These are phyloP conservation scores for Trifolium repens DNA, from an alignment of 306 rosid species.

Conservation along the genomic window DNA sequence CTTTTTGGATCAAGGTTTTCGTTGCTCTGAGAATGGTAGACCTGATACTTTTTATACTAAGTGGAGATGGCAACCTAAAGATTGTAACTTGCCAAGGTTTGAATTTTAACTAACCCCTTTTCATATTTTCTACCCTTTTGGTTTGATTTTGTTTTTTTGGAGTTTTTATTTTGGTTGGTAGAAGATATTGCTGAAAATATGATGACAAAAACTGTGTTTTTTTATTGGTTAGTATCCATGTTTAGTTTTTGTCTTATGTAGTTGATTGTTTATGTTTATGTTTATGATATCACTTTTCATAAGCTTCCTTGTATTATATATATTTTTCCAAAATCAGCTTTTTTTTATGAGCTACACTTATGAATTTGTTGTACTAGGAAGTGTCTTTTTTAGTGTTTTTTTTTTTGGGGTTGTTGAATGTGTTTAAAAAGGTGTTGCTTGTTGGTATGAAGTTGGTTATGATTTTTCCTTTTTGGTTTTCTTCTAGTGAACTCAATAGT, in stretches of 20 bases:
- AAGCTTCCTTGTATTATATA: not conserved
- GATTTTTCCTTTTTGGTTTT: slow-evolving; percentile 17
- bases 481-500: slow-evolving; percentile 11
- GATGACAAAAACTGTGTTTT: not conserved
- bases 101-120: slow-evolving; percentile 1
- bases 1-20: slow-evolving; percentile 75
- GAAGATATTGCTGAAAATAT: slow-evolving; percentile 1
- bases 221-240: not conserved
- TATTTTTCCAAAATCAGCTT: not conserved
- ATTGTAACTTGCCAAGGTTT: slow-evolving; percentile 89
- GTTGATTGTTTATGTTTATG: not conserved
- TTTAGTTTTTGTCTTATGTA: slow-evolving; percentile 37
- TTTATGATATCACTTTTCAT: not conserved
- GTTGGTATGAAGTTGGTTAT: not conserved
- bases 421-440: not conserved
- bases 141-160: not conserved
- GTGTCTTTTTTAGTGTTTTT: not conserved
- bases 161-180: slow-evolving; percentile 30
- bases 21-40: slow-evolving; percentile 77
- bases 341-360: not conserved
- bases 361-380: slow-evolving; percentile 15
- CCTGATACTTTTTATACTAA: slow-evolving; percentile 74
- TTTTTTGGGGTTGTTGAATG: slow-evolving; percentile 11
- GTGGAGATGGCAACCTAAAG: slow-evolving; percentile 92
- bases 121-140: not conserved